Evolutionary conservation across 169 alveolate genomes (phyloP), one percentile per base, ranked within the genome.

Genomic region (Eimeria necatrix): DNA sequence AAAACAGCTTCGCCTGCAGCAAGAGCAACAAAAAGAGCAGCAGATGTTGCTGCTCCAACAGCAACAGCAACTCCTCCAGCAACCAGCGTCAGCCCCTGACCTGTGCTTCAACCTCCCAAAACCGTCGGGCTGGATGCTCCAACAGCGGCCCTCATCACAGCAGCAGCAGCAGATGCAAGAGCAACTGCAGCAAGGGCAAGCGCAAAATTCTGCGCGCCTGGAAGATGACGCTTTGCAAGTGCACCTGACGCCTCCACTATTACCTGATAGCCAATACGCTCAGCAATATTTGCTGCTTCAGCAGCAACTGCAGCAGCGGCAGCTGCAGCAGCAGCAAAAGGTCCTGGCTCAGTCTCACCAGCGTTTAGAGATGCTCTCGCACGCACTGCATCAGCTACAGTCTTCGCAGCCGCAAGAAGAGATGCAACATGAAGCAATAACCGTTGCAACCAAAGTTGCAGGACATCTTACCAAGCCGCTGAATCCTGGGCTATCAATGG

Each of bases 311-410:
- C 83, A 71, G 24, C 83, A 71, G 51, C 83, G 24, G 52, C 48
- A 71, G 51, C 52, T 26, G 51, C 83, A 71, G 83, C 53, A 71
- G 52, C 83, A 71, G 53, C 83, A 71, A 9, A 32, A 71, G 74
- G 74, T 64, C 74, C 74, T 64, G 74, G 46, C 22, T 7, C 26
- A 64, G 74, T 64, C 74, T 12, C 74, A 64, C 74, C 74, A 64
- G 10, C 18, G 74, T 22, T 32, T 64, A 2, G 74, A 64, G 74
- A 64, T 64, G 74, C 48, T 71, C 20, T 71, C 83, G 4, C 53
- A 7, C 14, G 83, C 53, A 16, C 52, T 26, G 52, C 48, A 71
- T 6, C 83, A 71, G 46, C 83, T 26, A 48, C 48, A 41, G 20
- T 2, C 83, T 71, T 26, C 52, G 4, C 83, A 71, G 83, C 83